Percentiles rank a stretch among this genome's conserved stretches.
phyloP scores from a whole-genome alignment of 371 early-diverging fungal genomes.

The Lichtheimia ramosa region DNA sequence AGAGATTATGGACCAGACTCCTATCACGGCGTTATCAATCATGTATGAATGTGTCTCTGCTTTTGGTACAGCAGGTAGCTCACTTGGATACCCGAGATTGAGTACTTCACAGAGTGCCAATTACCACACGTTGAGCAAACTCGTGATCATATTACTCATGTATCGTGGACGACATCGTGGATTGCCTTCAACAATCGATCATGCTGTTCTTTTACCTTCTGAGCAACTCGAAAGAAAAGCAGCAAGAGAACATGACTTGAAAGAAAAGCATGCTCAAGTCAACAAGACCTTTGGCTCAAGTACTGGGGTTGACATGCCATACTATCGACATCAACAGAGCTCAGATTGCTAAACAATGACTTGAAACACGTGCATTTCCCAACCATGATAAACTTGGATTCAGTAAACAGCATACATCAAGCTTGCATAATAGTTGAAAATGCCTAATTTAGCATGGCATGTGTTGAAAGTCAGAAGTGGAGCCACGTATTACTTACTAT shows the following conservation, averaged over 20 bases:
- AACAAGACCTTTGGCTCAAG: background rate
- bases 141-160: slow-evolving; percentile 19
- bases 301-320: background rate
- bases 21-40: slow-evolving; percentile 16
- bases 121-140: slow-evolving; percentile 15
- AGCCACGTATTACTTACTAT: too few species aligned
- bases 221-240: slow-evolving; percentile 20
- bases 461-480: too few species aligned
- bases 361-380: background rate
- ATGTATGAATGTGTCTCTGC: slow-evolving; percentile 23
- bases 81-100: slow-evolving; percentile 14
- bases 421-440: background rate
- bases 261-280: slow-evolving; percentile 2
- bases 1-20: slow-evolving; percentile 11
- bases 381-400: background rate
- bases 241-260: slow-evolving; percentile 8
- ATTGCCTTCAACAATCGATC: slow-evolving; percentile 47
- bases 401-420: background rate
- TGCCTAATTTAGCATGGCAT: too few species aligned
- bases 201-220: slow-evolving; percentile 47
- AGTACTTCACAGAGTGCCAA: slow-evolving; percentile 12
- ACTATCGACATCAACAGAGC: background rate
- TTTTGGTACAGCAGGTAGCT: slow-evolving; percentile 21
- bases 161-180: slow-evolving; percentile 27
- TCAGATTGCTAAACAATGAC: background rate